Evolutionary conservation across 2,329 filamentous ascomycete species (phyloP).

Genomic region (Teratosphaeria nubilosa): DNA sequence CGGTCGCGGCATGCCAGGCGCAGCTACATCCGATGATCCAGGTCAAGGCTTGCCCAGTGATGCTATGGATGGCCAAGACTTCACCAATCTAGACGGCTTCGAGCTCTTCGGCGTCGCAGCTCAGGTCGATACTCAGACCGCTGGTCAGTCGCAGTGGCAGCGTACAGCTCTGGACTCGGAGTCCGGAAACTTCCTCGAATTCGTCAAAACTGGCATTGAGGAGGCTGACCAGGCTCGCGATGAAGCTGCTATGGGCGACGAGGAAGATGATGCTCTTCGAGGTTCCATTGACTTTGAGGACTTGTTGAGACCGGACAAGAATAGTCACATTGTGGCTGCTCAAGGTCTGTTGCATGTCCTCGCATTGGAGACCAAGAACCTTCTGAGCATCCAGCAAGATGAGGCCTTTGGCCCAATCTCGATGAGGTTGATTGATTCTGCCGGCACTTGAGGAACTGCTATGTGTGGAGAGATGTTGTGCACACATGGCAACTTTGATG

Average conservation of each 20-base stretch:
- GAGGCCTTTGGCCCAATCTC: constrained; percentile 28
- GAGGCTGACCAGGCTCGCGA: constrained; percentile 14
- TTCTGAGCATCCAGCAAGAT: constrained; percentile 45
- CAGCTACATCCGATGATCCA: constrained; percentile 8
- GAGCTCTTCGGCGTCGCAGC: constrained; percentile 37
- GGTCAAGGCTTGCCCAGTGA: constrained; percentile 8
- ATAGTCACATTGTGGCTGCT: constrained; percentile 52
- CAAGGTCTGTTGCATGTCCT: constrained; percentile 70
- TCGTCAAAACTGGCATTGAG: constrained; percentile 41
- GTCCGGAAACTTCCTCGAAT: constrained; percentile 53
- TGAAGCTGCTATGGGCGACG: constrained; percentile 17
- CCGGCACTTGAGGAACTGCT: background rate
- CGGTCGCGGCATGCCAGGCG: constrained; percentile 30
- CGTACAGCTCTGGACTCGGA: constrained; percentile 47
- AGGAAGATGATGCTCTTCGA: constrained; percentile 17
- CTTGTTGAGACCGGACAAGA: constrained; percentile 51
- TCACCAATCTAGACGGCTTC: constrained; percentile 29
- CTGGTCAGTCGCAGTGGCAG: constrained; percentile 39
- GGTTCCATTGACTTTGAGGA: constrained; percentile 54
- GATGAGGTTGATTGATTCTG: constrained; percentile 5
- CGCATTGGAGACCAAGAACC: constrained; percentile 44
- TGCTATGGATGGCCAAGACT: constrained; percentile 3
- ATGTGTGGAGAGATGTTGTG: background rate
- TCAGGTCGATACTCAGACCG: constrained; percentile 40
- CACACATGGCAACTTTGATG: background rate